Percentiles rank a stretch among this genome's conserved stretches.
Conservation (phyloP, 164 flowering plant genomes). For the Litsea cubeba region DNA sequence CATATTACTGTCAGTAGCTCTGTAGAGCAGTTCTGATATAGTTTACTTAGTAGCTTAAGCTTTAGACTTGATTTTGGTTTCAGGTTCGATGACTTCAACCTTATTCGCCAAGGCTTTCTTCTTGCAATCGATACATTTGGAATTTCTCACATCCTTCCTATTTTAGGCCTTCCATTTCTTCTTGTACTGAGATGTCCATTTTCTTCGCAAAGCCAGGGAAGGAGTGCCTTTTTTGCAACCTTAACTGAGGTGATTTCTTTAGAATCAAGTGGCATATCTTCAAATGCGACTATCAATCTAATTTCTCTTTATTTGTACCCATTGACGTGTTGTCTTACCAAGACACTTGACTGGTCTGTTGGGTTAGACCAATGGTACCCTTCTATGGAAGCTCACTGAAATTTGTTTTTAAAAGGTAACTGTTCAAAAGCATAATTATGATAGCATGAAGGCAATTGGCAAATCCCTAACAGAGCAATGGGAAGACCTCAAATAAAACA, state of each 20-base stretch:
- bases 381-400: not conserved
- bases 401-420: not conserved
- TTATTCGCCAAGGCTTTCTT: conserved; percentile 78
- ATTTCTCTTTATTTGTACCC: not conserved
- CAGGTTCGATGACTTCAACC: conserved; percentile 91
- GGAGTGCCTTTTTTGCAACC: conserved; percentile 19
- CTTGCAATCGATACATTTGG: conserved; percentile 94
- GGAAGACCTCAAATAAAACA: not conserved
- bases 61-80: conserved; percentile 8
- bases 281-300: not conserved
- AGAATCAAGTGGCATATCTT: not conserved
- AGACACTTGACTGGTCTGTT: not conserved
- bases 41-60: not conserved
- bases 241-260: conserved; percentile 48
- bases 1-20: not conserved
- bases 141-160: conserved; percentile 73
- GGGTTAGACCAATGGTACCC: not conserved
- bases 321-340: not conserved
- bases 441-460: not conserved
- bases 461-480: not conserved
- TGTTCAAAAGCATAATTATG: not conserved
- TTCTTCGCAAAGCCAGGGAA: conserved; percentile 14
- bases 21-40: not conserved
- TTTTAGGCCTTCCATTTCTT: conserved; percentile 75
- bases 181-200: conserved; percentile 25